Base-by-base conservation (phyloP, 495 filamentous ascomycete genomes). In the Trichoderma gamsii region DNA sequence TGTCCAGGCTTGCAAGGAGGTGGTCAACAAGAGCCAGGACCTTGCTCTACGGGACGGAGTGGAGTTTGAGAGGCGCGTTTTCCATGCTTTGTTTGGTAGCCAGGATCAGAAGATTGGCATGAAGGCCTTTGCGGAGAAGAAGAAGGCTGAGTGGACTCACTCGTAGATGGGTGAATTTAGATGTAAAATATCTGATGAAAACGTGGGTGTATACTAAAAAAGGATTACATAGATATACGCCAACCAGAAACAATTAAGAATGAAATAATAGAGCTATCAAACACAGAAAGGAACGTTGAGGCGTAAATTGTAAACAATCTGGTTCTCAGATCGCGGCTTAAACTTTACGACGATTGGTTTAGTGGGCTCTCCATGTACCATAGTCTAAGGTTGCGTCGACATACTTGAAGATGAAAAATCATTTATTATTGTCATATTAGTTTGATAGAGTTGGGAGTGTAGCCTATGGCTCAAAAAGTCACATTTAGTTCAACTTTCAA, bases 61-160 rank as follows among this genome's bases (percentile, higher is more conserved):
- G 1, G 96, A 98, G 80, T 97, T 85, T 79, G 95, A 99, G 86
- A 81, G 95, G 75, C 83, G 94, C 65, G 81, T 97, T 68, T 99
- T 98, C 82, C 95, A 99, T 76, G 83, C 85, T 15, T 74, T 97
- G 73, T 99, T 99, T 86, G 94, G 93, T 6, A 93, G 89, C 67
- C 83, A 89, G 82, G 95, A 99, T 76, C 95, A 98, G 81, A 99
- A 97, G 84, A 91, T 97, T 79, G 95, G 92, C 15, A 98, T 98
- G 94, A 88, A 84, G 73, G 95, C 95, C 18, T 99, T 99, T 80
- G 89, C 89, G 1, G 90, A 95, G 81, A 97, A 97, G 88, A 87
- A 90, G 82, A 94, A 96, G 84, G 81, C 95, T 1, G 86, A 96
- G 76, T 99, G 95, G 95, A 87, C 83, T 29, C 78, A 97, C 75